Evolutionary conservation across 495 filamentous ascomycete species (phyloP), one percentile per base, ranked within the genome.

Genomic region (Podospora appendiculata): DNA sequence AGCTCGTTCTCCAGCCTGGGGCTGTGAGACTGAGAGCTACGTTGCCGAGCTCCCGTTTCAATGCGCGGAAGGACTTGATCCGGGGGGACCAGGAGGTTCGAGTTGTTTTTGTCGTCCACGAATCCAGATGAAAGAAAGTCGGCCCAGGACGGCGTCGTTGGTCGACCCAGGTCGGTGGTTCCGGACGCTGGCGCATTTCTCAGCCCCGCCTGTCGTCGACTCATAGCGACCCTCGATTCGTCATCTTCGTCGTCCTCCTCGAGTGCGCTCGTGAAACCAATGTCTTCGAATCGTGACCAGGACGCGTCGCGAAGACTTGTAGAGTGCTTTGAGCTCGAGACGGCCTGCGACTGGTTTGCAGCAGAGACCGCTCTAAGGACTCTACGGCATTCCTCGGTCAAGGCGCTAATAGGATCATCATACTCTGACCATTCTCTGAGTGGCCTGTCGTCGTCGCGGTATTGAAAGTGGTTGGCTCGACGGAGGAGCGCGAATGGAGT

Each of bases 51-150:
- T 3, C 73, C 72, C 8, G 79, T 79, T 45, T 86, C 80, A 57
- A 98, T 87, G 6, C 89, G 94, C 10, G 93, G 94, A 4, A 97
- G 75, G 32, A 90, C 75, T 70, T 96, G 95, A 60, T 96, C 90
- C 1, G 90, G 88, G 0, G 93, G 90, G 44, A 97, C 68, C n/a
- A 94, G 69, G 33, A 91, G 63, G 13, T 81, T 73, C 12, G 80
- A 74, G 32, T 73, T 67, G 50, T 74, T 71, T 9, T 71, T 73
- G 45, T 93, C 86, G 53, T 94, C 88, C 16, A 83, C 77, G 57
- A 98, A 98, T 0, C 93, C 93, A 42, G 88, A 90, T 3, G 88
- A 94, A 58, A 98, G 77, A 67, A 98, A 98, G 63, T 98, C 93
- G 8, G 91, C 90, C 91, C 91, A 96, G 1, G 93, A 97, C 9